Percentiles rank a stretch among this genome's conserved stretches.
Evolutionary conservation across 768 basidiomycete species (phyloP).

Genomic region (Mycena latifolia): DNA sequence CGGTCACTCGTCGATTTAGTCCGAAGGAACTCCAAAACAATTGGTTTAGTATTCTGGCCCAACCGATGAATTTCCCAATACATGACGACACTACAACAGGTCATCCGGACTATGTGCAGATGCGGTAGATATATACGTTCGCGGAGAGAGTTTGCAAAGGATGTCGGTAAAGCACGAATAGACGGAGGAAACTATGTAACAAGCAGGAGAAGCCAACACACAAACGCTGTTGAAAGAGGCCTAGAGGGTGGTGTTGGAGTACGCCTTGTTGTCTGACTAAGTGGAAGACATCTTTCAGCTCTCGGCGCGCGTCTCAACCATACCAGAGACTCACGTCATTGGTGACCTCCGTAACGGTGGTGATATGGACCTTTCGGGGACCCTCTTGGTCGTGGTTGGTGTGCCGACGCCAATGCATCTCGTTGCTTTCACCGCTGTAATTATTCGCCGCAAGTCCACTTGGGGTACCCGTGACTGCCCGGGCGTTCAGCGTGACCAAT

Average conservation of each 20-base stretch:
- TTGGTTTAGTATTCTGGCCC: too few species aligned
- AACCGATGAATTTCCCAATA: too few species aligned
- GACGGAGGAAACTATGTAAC: too few species aligned
- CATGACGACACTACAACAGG: too few species aligned
- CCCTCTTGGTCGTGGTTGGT: not conserved
- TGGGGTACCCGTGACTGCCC: not conserved
- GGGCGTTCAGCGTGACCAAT: conserved; percentile 13
- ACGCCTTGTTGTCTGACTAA: not conserved
- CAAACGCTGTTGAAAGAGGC: too few species aligned
- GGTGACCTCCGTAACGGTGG: conserved; percentile 5
- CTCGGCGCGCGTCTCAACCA: not conserved
- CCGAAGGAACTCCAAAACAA: too few species aligned
- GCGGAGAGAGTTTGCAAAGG: too few species aligned
- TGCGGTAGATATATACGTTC: too few species aligned
- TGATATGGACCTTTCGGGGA: not conserved
- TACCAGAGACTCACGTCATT: not conserved
- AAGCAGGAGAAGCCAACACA: too few species aligned
- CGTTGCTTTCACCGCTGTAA: not conserved
- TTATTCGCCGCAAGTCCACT: not conserved
- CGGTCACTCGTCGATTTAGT: too few species aligned
- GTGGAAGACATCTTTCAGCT: not conserved
- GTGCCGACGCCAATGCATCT: not conserved
- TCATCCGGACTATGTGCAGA: too few species aligned
- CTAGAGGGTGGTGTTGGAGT: not conserved
- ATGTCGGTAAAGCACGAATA: too few species aligned